A percentile compares a stretch with the other conserved stretches of the same genome.
Conservation (phyloP, 1,139 yeast genomes). For the Sugiyamaella sp. region DNA sequence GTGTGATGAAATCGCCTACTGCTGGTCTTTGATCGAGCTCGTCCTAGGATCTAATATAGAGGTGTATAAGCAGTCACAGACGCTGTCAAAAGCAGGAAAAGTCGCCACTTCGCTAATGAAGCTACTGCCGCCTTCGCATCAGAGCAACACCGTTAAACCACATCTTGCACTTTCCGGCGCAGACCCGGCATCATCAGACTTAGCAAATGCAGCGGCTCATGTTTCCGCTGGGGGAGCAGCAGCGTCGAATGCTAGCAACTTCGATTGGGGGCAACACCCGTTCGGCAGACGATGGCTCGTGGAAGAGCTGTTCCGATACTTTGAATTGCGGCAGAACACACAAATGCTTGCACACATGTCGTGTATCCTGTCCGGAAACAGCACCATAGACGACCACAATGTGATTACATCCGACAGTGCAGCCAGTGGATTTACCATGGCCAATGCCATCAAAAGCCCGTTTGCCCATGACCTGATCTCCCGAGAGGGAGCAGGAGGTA, state of each 20-base stretch:
- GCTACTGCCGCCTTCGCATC: constrained; percentile 2
- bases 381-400: constrained; percentile 9
- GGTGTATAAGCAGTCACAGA: not conserved
- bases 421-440: not conserved
- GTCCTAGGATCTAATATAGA: constrained; percentile 20
- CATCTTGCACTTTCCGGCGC: not conserved
- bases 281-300: constrained; percentile 80
- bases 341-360: constrained; percentile 93
- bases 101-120: not conserved
- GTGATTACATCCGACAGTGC: constrained; percentile 7
- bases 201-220: no score
- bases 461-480: constrained; percentile 26
- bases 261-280: constrained; percentile 77
- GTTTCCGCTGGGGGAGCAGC: no score
- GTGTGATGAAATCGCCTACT: constrained; percentile 63
- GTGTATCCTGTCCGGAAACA: constrained; percentile 52
- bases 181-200: not conserved
- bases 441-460: constrained; percentile 25
- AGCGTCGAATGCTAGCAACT: constrained; percentile 29
- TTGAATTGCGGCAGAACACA: constrained; percentile 64
- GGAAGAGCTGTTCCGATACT: constrained; percentile 61
- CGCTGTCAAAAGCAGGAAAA: not conserved
- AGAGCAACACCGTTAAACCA: not conserved
- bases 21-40: constrained; percentile 63
- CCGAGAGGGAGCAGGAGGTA: constrained; percentile 25